Percentiles rank a stretch among this genome's conserved stretches.
Conservation (phyloP, 371 early-diverging fungal species). For the Thermomucor indicae-seudaticae region DNA sequence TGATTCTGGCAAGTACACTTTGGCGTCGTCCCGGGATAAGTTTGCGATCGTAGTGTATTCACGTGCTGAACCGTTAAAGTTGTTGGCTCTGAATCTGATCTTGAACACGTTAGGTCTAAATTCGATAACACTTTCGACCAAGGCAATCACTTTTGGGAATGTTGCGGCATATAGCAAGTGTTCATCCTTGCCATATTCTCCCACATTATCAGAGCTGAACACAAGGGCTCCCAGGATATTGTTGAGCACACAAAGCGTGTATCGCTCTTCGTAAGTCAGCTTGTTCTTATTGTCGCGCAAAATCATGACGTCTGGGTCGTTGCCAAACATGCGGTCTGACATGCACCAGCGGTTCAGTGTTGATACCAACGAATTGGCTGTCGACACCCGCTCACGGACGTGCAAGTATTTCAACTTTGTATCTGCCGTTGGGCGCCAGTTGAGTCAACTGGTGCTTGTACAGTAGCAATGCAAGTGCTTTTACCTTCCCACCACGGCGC, state of each 20-base stretch:
- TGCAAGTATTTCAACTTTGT: slow-evolving; percentile 46
- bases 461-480: neutral
- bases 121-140: slow-evolving; percentile 37
- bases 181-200: slow-evolving; percentile 36
- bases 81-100: slow-evolving; percentile 27
- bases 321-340: slow-evolving; percentile 56
- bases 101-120: slow-evolving; percentile 38
- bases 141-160: slow-evolving; percentile 43
- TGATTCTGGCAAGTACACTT: slow-evolving; percentile 29
- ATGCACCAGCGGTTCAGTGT: slow-evolving; percentile 53
- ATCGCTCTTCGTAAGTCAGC: slow-evolving; percentile 39
- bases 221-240: slow-evolving; percentile 58
- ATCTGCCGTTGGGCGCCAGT: slow-evolving; percentile 2
- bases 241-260: slow-evolving; percentile 53
- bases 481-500: slow-evolving; percentile 55
- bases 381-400: slow-evolving; percentile 59
- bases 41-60: slow-evolving; percentile 45
- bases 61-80: slow-evolving; percentile 7
- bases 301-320: slow-evolving; percentile 61
- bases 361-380: slow-evolving; percentile 51
- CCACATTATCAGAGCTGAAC: slow-evolving; percentile 50
- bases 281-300: slow-evolving; percentile 48
- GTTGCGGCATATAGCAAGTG: slow-evolving; percentile 37
- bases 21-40: slow-evolving; percentile 38
- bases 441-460: neutral